phyloP scores from a whole-genome alignment of 75 land plant genomes.

The Adiantum capillusveneris region DNA sequence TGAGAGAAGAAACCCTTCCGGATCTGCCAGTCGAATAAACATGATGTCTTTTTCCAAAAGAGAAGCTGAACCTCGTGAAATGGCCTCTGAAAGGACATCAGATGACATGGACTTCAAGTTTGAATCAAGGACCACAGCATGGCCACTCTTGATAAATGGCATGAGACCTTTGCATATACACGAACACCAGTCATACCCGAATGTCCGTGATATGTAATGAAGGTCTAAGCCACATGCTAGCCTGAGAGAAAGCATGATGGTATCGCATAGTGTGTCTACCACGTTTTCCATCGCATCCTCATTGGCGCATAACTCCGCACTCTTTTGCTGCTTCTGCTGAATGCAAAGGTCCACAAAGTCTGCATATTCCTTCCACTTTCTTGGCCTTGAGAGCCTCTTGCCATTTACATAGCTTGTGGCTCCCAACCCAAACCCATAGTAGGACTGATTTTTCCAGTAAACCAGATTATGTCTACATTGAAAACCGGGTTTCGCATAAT shows the following conservation, averaged over 20 bases:
- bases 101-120: slow-evolving; percentile 27
- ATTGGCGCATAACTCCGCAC: neutral
- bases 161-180: slow-evolving; percentile 40
- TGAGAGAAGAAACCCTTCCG: slow-evolving; percentile 90
- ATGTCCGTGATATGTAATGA: slow-evolving; percentile 30
- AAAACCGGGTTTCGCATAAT: slow-evolving; percentile 62
- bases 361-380: slow-evolving; percentile 56
- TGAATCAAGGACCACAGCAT: slow-evolving; percentile 47
- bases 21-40: slow-evolving; percentile 73
- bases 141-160: slow-evolving; percentile 68
- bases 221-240: slow-evolving; percentile 68
- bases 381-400: slow-evolving; percentile 70
- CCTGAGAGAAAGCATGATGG: slow-evolving; percentile 86
- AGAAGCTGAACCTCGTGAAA: neutral
- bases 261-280: slow-evolving; percentile 37
- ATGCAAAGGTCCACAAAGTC: slow-evolving; percentile 32
- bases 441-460: slow-evolving; percentile 77
- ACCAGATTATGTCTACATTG: slow-evolving; percentile 80
- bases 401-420: slow-evolving; percentile 72
- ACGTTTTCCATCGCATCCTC: slow-evolving; percentile 22
- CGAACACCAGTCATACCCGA: slow-evolving; percentile 32
- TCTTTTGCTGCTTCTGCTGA: neutral
- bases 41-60: slow-evolving; percentile 4
- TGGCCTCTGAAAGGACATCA: slow-evolving; percentile 13
- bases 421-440: slow-evolving; percentile 88